phyloP scores from a whole-genome alignment of 164 flowering plant species.

The Sextonia rubra region DNA sequence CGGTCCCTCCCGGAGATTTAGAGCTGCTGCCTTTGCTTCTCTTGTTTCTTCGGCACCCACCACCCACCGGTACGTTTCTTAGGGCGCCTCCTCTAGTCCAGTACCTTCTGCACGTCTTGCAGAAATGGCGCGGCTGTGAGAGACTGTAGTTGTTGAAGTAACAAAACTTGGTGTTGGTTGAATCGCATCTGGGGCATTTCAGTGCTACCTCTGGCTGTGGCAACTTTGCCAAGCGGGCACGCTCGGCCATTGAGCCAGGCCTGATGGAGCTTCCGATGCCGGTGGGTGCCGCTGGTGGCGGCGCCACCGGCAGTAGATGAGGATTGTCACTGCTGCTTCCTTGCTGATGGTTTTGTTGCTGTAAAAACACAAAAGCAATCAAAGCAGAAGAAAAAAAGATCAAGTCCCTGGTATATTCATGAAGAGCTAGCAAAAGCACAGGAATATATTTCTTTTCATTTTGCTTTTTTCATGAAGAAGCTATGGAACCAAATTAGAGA shows the following conservation, averaged over 20 bases:
- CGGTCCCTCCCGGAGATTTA: slow-evolving; percentile 23
- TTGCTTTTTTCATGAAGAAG: slow-evolving; percentile 32
- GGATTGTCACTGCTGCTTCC: slow-evolving; percentile 24
- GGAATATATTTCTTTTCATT: slow-evolving; percentile 25
- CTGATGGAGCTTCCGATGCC: slow-evolving; percentile 33
- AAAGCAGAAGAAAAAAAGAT: slow-evolving; percentile 8
- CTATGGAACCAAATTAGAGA: slow-evolving; percentile 11
- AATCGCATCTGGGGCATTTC: slow-evolving; percentile 70
- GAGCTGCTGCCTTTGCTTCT: slow-evolving; percentile 35
- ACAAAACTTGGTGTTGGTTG: slow-evolving; percentile 70
- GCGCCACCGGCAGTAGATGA: slow-evolving; percentile 30
- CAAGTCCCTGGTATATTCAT: slow-evolving; percentile 47
- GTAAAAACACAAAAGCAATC: slow-evolving; percentile 10
- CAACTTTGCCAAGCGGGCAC: slow-evolving; percentile 52
- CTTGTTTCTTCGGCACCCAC: slow-evolving; percentile 72
- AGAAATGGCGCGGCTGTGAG: slow-evolving; percentile 70
- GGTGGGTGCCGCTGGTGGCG: slow-evolving; percentile 16
- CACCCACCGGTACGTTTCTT: slow-evolving; percentile 69
- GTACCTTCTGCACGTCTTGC: slow-evolving; percentile 70
- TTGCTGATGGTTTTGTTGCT: slow-evolving; percentile 40
- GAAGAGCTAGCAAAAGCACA: slow-evolving; percentile 21
- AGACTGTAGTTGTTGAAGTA: slow-evolving; percentile 77
- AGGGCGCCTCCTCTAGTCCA: slow-evolving; percentile 76
- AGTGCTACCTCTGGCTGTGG: slow-evolving; percentile 55
- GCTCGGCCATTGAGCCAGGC: slow-evolving; percentile 61